phyloP scores from a whole-genome alignment of 495 filamentous ascomycete genomes.

The Hypoxylon trugodes region DNA sequence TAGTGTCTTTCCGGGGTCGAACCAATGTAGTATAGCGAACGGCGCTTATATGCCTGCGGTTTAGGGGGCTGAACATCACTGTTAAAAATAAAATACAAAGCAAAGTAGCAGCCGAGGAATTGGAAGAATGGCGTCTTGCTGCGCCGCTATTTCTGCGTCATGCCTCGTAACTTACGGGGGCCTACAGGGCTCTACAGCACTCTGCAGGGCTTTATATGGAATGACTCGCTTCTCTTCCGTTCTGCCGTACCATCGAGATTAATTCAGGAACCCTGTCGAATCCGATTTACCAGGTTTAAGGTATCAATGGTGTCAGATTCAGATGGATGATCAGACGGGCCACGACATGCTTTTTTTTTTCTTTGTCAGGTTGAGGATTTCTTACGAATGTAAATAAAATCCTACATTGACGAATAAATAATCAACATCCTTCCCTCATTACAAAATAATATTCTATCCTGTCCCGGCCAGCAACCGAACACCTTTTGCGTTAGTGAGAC shows the following conservation, averaged over 20 bases:
- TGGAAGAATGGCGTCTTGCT: not conserved
- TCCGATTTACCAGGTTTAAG: slow-evolving; percentile 1
- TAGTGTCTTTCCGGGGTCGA: too few species aligned
- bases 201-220: too few species aligned
- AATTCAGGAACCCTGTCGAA: slow-evolving; percentile 13
- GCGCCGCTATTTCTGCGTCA: not conserved
- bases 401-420: too few species aligned
- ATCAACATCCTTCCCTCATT: too few species aligned
- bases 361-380: too few species aligned
- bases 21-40: too few species aligned
- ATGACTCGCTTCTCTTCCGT: not conserved
- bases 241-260: slow-evolving; percentile 21
- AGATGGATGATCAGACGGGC: not conserved
- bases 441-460: not conserved
- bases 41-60: too few species aligned
- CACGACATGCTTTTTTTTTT: too few species aligned
- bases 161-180: not conserved
- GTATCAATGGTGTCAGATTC: slow-evolving; percentile 8
- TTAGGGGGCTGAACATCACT: too few species aligned
- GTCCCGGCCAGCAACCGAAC: slow-evolving; percentile 1
- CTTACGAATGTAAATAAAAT: too few species aligned
- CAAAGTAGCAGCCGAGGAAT: not conserved
- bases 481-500: not conserved
- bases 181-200: too few species aligned
- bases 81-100: too few species aligned